Base-by-base conservation (phyloP, 73 alveolate genomes). In the Uronychia setigera region DNA sequence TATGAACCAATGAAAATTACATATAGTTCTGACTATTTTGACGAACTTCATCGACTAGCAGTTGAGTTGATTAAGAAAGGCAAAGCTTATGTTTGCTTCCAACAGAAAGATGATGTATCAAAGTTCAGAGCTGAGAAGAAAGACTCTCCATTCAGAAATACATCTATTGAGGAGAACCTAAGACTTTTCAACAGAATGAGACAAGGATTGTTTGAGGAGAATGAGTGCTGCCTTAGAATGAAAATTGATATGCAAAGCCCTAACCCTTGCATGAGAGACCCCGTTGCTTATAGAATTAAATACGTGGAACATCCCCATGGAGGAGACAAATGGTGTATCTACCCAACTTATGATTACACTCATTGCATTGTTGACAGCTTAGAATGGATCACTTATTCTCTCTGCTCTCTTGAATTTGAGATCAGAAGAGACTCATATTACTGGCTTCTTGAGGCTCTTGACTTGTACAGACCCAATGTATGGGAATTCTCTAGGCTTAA, bases 401-500 rank as follows among this genome's bases (percentile, higher is more conserved):
- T 97, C 79, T 98, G 99, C 88, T 97, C 99, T 11, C 86, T 98
- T 30, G 99, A 98, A 91, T 98, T 98, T 77, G 99, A 98, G 91
- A 97, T 95, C 81, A 96, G 99, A 92, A 93, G 99, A 91, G 99
- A 98, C 83, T 96, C 99, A 35, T 98, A 98, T 86, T 98, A 98
- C 87, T 98, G 99, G 99, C 92, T 97, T 30, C 93, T 98, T 80
- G 99, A 97, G 83, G 99, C 99, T 31, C 97, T 98, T 26, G 99
- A 98, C 87, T 89, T 98, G 88, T 98, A 97, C 90, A 92, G 98
- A 78, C 99, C 99, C 9, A 91, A 86, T 32, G 99, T 98, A 0
- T 98, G 99, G 99, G 99, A 98, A 92, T 98, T 92, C 95, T 96
- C 99, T 26, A 91, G 99, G 93, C 94, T 98, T 77, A 98, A 98